Base-by-base conservation (phyloP, 2,329 filamentous ascomycete genomes). In the Blastomyces gilchristii region DNA sequence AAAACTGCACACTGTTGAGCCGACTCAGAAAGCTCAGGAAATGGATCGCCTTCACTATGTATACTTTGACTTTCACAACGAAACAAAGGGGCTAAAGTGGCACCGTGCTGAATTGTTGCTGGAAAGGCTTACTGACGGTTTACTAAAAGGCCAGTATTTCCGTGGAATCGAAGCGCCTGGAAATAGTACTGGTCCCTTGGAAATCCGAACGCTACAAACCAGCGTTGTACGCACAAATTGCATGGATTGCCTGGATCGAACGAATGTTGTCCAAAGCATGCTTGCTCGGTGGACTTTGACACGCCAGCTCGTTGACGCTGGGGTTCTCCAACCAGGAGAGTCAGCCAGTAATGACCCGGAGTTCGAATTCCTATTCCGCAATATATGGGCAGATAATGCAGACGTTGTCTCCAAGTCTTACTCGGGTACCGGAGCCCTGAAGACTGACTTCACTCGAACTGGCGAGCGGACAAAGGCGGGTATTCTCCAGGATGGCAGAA, bases 161-260 rank as follows among this genome's bases (percentile, higher is more conserved):
- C 88, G 91, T 66, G 93, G 90, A 47, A 85, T 93, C 37, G 91
- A 97, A 74, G 89, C 88, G 79, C 90, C 91, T 1, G 89, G 85
- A 53, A 84, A 85, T 68, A 74, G 81, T 59, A 82, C 86, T 64
- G 89, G 88, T 39, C 85, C 84, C 22, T 82, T 97, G 14, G 93
- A 97, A 69, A 85, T 91, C 43, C 87, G 91, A 67, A 87, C 85
- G 65, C 82, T 85, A 67, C 94, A 99, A 80, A 90, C 86, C 0
- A 91, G 90, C 65, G 92, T 97, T 18, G 92, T 99, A 67, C 87
- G 94, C 62, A 97, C 94, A 49, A 99, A 99, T 75, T 99, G 94
- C 79, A 99, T 99, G 94, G 94, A 99, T 77, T 99, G 95, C 68
- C 84, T 99, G 16, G 94, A 99, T 76, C 89, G 94, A 61, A 99